Base-by-base conservation (phyloP, 441 rosid genomes). In the Brassica hybrid region DNA sequence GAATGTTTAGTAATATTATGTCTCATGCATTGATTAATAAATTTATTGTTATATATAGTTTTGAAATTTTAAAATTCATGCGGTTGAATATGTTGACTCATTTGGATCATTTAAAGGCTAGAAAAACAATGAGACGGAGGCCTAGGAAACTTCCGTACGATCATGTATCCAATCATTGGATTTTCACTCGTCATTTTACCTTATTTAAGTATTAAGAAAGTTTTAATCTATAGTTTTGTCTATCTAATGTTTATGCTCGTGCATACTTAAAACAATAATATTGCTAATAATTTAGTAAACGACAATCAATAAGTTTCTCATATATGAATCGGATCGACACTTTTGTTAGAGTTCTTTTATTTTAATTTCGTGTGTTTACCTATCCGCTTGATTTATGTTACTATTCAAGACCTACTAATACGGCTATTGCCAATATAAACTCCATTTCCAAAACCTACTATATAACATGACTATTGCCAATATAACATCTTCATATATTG, bases 111-210 rank as follows among this genome's bases (percentile, higher is more conserved):
- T 73, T 61, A 6, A 16, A 23, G 45, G 67, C 65, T 67, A 67
- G 32, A 66, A 41, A 52, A 10, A 27, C 58, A 61, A 68, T 68
- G 71, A 52, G 71, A 79, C 71, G 54, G 69, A 60, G 69, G 56
- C 57, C 25, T 67, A 59, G 65, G 77, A 50, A 78, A 67, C 41
- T 73, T 62, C 81, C 71, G 81, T 79, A 79, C 74, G n/a, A 65
- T 25, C 64, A 59, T 59, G 64, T 25, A 16, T 64, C 57, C 54
- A 73, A 79, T 79, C 78, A 73, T 79, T 38, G 60, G 21, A 52
- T 57, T 38, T 57, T 56, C 4, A 71, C 56, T 32, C 63, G 11
- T 60, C 61, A 48, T 17, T 48, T 63, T 48, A 62, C 12, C 45
- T 7, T 59, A 66, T 7, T 64, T 25, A 16, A 21, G 57, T 64